phyloP scores from a whole-genome alignment of 75 land plant genomes.

The Chamaecyparis obtusa region DNA sequence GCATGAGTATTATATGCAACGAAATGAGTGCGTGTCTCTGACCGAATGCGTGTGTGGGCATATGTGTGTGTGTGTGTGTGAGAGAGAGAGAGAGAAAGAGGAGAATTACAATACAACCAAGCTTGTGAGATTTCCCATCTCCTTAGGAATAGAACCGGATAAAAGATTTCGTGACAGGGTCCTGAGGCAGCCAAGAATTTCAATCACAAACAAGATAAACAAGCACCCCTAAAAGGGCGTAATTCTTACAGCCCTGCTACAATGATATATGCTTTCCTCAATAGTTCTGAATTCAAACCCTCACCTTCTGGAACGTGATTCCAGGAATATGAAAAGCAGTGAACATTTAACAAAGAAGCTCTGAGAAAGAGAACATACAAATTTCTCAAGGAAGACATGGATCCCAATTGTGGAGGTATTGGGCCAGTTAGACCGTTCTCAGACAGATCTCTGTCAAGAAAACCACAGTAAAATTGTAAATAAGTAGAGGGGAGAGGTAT shows the following conservation, averaged over 20 bases:
- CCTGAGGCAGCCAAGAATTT: not conserved
- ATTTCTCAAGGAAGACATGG: not conserved
- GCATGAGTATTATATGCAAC: not conserved
- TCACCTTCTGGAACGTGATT: not conserved
- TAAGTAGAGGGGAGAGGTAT: not conserved
- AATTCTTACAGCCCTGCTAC: not conserved
- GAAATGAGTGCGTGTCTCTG: too few relatives aligned
- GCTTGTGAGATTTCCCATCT: not conserved
- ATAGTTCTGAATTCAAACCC: too few relatives aligned
- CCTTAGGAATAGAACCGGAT: not conserved
- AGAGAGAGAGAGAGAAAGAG: not conserved
- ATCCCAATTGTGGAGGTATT: not conserved
- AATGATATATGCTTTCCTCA: not conserved
- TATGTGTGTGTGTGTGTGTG: not conserved
- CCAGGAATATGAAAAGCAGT: not conserved
- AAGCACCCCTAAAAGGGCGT: not conserved
- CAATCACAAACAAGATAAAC: not conserved
- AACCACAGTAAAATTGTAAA: not conserved
- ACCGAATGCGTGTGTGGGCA: too few relatives aligned
- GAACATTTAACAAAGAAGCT: not conserved
- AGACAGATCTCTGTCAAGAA: not conserved
- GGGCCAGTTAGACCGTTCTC: not conserved
- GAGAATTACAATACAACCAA: not conserved
- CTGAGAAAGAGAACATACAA: not conserved
- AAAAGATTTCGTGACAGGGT: not conserved